phyloP scores from a whole-genome alignment of 768 basidiomycete genomes.

The Tulasnella sp. region DNA sequence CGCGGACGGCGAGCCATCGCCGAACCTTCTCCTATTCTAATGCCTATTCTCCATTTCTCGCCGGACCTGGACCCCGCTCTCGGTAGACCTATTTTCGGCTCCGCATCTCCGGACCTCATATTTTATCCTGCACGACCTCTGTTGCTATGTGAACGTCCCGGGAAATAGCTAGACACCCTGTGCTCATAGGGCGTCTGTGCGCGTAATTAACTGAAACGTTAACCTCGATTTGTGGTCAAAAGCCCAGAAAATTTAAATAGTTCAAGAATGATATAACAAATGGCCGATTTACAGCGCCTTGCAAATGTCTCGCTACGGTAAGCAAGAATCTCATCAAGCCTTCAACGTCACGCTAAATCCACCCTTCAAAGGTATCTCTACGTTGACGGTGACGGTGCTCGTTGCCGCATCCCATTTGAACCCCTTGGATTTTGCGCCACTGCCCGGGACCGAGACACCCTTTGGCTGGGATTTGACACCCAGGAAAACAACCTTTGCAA shows the following conservation, averaged over 20 bases:
- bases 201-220: neutral
- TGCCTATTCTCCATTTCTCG: neutral
- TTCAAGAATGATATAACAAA: neutral
- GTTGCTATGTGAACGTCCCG: neutral
- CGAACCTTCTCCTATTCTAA: neutral
- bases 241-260: neutral
- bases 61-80: neutral
- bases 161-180: neutral
- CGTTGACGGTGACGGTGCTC: slow-evolving; percentile 14
- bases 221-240: neutral
- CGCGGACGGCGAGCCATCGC: neutral
- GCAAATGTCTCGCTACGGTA: neutral
- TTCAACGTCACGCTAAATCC: slow-evolving; percentile 14
- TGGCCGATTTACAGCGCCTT: neutral
- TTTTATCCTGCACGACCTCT: neutral
- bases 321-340: neutral
- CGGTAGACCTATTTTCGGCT: neutral
- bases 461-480: slow-evolving; percentile 28
- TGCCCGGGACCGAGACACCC: slow-evolving; percentile 17
- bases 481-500: slow-evolving; percentile 34
- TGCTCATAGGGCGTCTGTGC: neutral
- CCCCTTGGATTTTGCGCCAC: slow-evolving; percentile 1
- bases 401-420: slow-evolving; percentile 14
- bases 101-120: neutral
- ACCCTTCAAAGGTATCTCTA: slow-evolving; percentile 15